Conservation (phyloP, 306 rosid species). For the Casuarina glauca region DNA sequence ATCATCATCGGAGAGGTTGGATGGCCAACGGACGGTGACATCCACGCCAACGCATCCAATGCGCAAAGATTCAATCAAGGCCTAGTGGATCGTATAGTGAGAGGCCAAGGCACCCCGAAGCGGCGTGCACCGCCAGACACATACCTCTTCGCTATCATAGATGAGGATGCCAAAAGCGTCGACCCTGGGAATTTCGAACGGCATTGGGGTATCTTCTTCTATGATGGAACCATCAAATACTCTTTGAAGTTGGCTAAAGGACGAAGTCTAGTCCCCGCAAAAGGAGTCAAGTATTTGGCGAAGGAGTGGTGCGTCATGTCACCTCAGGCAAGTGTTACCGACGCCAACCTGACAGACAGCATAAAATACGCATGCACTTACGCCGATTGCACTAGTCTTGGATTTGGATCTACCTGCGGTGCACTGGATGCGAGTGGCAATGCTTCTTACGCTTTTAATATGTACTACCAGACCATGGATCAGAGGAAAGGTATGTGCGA, state of each 20-base stretch:
- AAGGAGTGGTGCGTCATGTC: conserved; percentile 86
- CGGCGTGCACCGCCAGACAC: conserved; percentile 62
- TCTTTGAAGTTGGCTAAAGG: conserved; percentile 53
- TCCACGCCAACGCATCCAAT: conserved; percentile 51
- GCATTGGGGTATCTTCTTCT: conserved; percentile 87
- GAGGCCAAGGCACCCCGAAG: conserved; percentile 69
- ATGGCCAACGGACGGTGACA: conserved; percentile 90
- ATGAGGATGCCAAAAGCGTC: conserved; percentile 81
- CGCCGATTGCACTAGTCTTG: conserved; percentile 81
- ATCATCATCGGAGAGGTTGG: conserved; percentile 88
- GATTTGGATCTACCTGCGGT: conserved; percentile 74
- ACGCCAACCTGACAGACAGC: conserved; percentile 48
- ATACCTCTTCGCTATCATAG: conserved; percentile 68
- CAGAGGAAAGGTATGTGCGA: conserved; percentile 64
- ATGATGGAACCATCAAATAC: conserved; percentile 73
- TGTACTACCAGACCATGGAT: conserved; percentile 72
- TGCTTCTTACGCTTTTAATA: conserved; percentile 87
- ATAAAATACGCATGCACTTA: conserved; percentile 67
- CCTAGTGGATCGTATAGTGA: conserved; percentile 44
- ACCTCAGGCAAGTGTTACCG: conserved; percentile 49
- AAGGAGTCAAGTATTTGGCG: conserved; percentile 67
- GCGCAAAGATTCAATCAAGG: conserved; percentile 91
- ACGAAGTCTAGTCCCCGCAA: conserved; percentile 56
- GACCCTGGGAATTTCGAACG: conserved; percentile 89
- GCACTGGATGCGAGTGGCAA: conserved; percentile 54